These are phyloP conservation scores for Lactarius tabidus DNA, from an alignment of 768 basidiomycete species.

Conservation along the genomic window DNA sequence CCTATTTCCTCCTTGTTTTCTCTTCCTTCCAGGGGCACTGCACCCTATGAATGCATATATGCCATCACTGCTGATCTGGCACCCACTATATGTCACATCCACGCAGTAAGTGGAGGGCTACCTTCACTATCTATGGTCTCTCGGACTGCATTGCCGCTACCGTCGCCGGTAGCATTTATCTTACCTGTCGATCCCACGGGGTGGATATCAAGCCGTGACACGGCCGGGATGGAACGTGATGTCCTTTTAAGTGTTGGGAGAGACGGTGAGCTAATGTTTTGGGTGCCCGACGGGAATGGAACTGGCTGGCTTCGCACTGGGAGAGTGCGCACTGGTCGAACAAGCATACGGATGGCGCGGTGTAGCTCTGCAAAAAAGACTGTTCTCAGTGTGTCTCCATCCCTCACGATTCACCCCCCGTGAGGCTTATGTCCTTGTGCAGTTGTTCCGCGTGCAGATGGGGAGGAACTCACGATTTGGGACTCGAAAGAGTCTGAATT, in stretches of 20 bases:
- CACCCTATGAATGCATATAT: conserved; percentile 52
- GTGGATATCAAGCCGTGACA: conserved; percentile 45
- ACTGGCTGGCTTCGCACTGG: conserved; percentile 64
- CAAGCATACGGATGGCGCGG: conserved; percentile 61
- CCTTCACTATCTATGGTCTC: conserved; percentile 46
- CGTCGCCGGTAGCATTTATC: conserved; percentile 43
- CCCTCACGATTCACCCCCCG: background rate
- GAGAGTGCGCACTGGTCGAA: conserved; percentile 65
- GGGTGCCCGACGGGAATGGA: conserved; percentile 48
- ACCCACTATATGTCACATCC: conserved; percentile 49
- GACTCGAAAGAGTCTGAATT: conserved; percentile 94
- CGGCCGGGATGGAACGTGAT: conserved; percentile 48
- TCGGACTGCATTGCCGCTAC: conserved; percentile 50
- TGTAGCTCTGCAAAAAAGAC: conserved; percentile 94
- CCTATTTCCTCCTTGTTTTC: conserved; percentile 59
- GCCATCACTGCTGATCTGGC: conserved; percentile 60
- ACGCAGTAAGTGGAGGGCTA: conserved; percentile 35
- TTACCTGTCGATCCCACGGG: conserved; percentile 87
- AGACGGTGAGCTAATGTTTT: conserved; percentile 80
- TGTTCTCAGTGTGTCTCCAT: conserved; percentile 59
- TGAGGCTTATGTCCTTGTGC: background rate
- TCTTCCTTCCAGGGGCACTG: conserved; percentile 39
- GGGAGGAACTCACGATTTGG: conserved; percentile 90
- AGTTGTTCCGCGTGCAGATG: conserved; percentile 61
- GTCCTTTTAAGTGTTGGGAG: conserved; percentile 74